A percentile compares a stretch with the other conserved stretches of the same genome.
phyloP scores from a whole-genome alignment of 495 filamentous ascomycete species.

The Pyrenula aspistea region DNA sequence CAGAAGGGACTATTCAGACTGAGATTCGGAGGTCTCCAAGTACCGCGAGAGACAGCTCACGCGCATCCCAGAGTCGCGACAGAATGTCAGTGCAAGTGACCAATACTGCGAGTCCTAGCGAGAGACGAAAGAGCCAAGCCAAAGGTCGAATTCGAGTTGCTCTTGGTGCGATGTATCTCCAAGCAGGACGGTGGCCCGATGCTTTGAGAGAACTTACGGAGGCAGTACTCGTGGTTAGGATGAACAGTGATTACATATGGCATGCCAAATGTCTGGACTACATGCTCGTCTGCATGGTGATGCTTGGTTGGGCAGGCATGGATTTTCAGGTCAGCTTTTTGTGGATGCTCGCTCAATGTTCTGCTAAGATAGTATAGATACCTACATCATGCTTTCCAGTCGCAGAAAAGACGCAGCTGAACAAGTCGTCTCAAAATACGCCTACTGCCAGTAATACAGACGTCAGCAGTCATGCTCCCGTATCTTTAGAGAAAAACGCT shows the following conservation, averaged over 20 bases:
- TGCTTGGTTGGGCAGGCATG: slow-evolving; percentile 74
- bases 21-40: not conserved
- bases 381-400: slow-evolving; percentile 49
- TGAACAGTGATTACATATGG: slow-evolving; percentile 85
- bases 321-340: slow-evolving; percentile 60
- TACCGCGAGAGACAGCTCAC: not conserved
- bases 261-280: slow-evolving; percentile 91
- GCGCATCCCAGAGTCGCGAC: slow-evolving; percentile 45
- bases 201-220: slow-evolving; percentile 79
- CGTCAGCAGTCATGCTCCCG: slow-evolving; percentile 21
- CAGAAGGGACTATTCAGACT: not conserved
- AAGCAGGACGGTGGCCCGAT: slow-evolving; percentile 80
- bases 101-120: slow-evolving; percentile 58
- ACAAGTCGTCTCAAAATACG: slow-evolving; percentile 20
- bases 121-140: slow-evolving; percentile 70
- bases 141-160: slow-evolving; percentile 71
- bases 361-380: slow-evolving; percentile 31
- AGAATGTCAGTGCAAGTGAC: slow-evolving; percentile 76
- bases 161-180: slow-evolving; percentile 75
- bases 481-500: slow-evolving; percentile 32
- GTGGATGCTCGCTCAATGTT: not conserved
- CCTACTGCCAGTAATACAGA: slow-evolving; percentile 29
- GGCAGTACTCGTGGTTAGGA: slow-evolving; percentile 62
- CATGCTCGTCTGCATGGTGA: slow-evolving; percentile 66
- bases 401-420: slow-evolving; percentile 35